phyloP scores from a whole-genome alignment of 306 rosid species.

The Arachis stenosperma region DNA sequence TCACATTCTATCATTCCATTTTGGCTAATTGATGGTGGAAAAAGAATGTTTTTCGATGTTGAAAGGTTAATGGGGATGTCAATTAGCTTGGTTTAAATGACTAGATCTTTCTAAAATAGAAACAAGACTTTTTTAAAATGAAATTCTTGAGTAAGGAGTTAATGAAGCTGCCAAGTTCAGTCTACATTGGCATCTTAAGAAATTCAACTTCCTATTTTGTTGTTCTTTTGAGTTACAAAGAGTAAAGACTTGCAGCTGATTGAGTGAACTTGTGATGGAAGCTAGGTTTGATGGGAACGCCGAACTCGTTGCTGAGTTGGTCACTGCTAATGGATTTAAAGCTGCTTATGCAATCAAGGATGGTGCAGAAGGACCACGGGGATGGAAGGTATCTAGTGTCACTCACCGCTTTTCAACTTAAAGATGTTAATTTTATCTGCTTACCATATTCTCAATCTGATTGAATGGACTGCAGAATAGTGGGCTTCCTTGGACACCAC shows the following conservation, averaged over 20 bases:
- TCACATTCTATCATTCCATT: neutral
- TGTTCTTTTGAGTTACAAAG: slow-evolving; percentile 32
- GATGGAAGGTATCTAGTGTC: slow-evolving; percentile 78
- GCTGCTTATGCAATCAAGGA: slow-evolving; percentile 95
- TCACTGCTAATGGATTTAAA: slow-evolving; percentile 81
- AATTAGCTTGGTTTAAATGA: neutral
- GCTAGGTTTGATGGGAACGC: slow-evolving; percentile 98
- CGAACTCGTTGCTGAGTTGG: slow-evolving; percentile 95
- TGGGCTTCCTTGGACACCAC: slow-evolving; percentile 83
- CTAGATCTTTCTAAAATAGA: neutral
- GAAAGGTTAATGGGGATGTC: neutral
- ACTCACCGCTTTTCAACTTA: slow-evolving; percentile 13
- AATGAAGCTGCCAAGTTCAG: neutral
- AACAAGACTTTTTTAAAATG: neutral
- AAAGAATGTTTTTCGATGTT: neutral
- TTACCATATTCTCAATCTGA: slow-evolving; percentile 27
- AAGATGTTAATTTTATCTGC: neutral
- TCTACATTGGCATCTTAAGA: neutral
- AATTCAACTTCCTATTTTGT: slow-evolving; percentile 9
- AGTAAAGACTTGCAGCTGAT: slow-evolving; percentile 53
- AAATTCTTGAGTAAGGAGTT: no score
- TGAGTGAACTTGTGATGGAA: slow-evolving; percentile 68
- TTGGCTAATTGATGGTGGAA: neutral
- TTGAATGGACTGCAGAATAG: slow-evolving; percentile 70
- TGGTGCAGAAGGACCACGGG: slow-evolving; percentile 95